Evolutionary conservation across 768 basidiomycete genomes (phyloP), one percentile per base, ranked within the genome.

Genomic region (Russula dissimulans): DNA sequence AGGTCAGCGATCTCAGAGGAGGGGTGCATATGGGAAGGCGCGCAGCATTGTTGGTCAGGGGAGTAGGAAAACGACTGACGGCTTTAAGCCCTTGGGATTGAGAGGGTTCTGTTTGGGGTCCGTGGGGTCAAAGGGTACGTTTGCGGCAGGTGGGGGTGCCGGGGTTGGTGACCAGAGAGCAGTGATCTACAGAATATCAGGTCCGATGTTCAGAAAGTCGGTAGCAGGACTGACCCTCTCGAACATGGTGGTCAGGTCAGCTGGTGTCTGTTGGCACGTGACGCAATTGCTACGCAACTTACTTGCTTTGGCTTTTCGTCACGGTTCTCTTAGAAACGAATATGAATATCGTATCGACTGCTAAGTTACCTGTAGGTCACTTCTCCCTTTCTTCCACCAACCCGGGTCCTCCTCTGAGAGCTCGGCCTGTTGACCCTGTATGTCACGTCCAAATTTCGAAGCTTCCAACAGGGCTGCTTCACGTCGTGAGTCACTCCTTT

Each of bases 11-110:
- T 18, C 8, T 12, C 31, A 15, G 3, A 7, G 29, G 38, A 42
- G 26, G 31, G 18, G 22, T 31, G 36, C 36, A 38, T 41, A 41
- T 14, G 39, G 39, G 39, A 11, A 41, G 10, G 39, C 12, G 39
- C 39, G 15, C 12, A 12, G 39, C 39, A 11, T 5, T 10, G n/a
- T 39, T n/a, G 41, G 1, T 8, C 11, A 9, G 38, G 17, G 22
- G 22, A 9, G 15, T 14, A 29, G 15, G 15, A n/a, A 9, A n/a
- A 32, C 11, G n/a, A 77, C 91, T 60, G 71, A 97, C 95, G 95
- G 89, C 71, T 98, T 99, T 54, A 97, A 74, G n/a, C 94, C 94
- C 68, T 93, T 69, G 0, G 95, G 95, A 71, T 98, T 98, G 58
- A 95, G 73, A 9, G 91, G 93, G 70, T 97, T 97, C 77, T 81